Percentiles rank a stretch among this genome's conserved stretches.
Evolutionary conservation across 768 basidiomycete species (phyloP).

Genomic region (Tricholoma hemisulphureum): DNA sequence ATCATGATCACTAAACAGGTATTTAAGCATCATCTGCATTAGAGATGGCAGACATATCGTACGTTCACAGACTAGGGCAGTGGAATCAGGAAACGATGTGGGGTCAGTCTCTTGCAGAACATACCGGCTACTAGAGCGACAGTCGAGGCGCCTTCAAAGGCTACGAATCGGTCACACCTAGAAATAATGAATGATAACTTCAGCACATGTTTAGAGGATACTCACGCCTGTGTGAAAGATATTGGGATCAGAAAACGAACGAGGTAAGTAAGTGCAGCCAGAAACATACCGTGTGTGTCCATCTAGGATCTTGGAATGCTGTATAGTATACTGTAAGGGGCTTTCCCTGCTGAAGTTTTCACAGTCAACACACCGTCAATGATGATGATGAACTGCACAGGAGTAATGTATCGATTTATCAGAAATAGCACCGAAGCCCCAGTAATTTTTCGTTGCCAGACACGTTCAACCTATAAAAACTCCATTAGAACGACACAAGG

Average conservation of each 20-base stretch:
- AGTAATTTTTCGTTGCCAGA: constrained; percentile 27
- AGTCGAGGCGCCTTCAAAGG: constrained; percentile 30
- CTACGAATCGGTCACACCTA: constrained; percentile 26
- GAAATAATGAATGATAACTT: no score
- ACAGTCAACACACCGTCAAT: constrained; percentile 17
- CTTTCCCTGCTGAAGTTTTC: not conserved
- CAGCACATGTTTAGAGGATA: not conserved
- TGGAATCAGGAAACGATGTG: not conserved
- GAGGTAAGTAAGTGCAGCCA: not conserved
- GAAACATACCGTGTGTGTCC: constrained; percentile 7
- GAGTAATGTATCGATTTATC: constrained; percentile 30
- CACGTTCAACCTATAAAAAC: constrained; percentile 22
- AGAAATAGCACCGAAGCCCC: constrained; percentile 26
- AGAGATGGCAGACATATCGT: not conserved
- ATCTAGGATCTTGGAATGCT: constrained; percentile 24
- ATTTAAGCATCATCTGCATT: not conserved
- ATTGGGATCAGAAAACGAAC: not conserved
- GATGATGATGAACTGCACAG: constrained; percentile 26
- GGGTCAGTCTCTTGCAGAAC: not conserved
- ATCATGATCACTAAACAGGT: constrained; percentile 30
- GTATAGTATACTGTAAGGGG: not conserved
- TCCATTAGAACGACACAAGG: not conserved
- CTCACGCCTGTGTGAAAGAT: not conserved
- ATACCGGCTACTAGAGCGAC: constrained; percentile 26
- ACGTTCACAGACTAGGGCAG: constrained; percentile 22